Base-by-base conservation (phyloP, 352 stramenopile genomes). In the Phytophthora pistaciae region DNA sequence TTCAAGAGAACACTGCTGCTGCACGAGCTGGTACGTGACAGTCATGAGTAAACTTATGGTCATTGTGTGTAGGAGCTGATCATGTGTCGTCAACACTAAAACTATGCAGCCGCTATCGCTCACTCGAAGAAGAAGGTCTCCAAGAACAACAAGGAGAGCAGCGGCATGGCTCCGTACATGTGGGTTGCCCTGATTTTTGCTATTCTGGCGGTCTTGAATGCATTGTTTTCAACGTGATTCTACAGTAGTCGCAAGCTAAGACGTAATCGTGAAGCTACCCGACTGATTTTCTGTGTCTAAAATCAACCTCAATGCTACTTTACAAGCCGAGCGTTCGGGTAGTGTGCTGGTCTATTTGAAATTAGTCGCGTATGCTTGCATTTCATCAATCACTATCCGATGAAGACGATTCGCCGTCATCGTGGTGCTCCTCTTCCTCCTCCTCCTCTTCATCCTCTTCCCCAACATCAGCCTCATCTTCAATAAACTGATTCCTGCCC, bases 381-480 rank as follows among this genome's bases (percentile, higher is more conserved):
- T 54, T 8, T 29, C 52, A 20, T 72, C 49, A 77, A 25, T 76
- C 70, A 56, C 70, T 80, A 68, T 78, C 70, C 44, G 72, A 77
- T 9, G 62, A 77, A 54, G 64, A 72, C n/a, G 13, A 56, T 23
- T 33, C 58, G 40, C 66, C 36, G 21, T 74, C 55, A 46, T 70
- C 56, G 5, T 66, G 52, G 3, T 64, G 64, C 23, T 79, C 69
- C 18, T 77, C 65, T 4, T 64, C 78, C 38, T 92, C 72, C 8
- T 75, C 73, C 3, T 78, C 74, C 4, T 66, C 60, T 80, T 89
- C 80, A 0, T 83, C 79, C 27, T 89, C 79, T 48, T 93, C 87
- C 9, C 83, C 84, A 60, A 93, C 84, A 56, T 92, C 85, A 0
- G 83, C 90, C 56, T 96, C 90, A 46, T 96, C 88, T 56, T 95